Conservation (phyloP, 495 filamentous ascomycete species). For the Aspergillus heteromorphus region DNA sequence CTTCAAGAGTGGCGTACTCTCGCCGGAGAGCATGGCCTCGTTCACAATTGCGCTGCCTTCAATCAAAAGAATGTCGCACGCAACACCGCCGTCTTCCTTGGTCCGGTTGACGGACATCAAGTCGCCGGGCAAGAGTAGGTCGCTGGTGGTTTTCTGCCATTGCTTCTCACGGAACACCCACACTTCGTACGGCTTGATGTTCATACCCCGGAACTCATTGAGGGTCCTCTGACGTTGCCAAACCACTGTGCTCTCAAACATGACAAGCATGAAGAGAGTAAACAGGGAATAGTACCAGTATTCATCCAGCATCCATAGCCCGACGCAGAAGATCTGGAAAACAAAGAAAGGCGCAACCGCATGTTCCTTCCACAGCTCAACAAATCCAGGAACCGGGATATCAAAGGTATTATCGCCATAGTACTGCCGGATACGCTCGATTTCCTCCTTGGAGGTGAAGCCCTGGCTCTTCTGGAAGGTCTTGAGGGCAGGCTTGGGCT, state of each 20-base stretch:
- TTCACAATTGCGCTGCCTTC: constrained; percentile 97
- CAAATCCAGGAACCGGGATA: constrained; percentile 92
- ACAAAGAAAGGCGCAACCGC: constrained; percentile 99
- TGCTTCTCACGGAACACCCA: constrained; percentile 80
- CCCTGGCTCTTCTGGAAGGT: constrained; percentile 75
- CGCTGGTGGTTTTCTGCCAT: constrained; percentile 87
- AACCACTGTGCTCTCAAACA: constrained; percentile 96
- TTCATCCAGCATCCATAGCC: constrained; percentile 97
- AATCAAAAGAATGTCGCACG: constrained; percentile 92
- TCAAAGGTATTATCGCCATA: constrained; percentile 98
- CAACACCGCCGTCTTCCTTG: constrained; percentile 95
- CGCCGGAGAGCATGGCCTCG: constrained; percentile 97
- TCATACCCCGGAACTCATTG: constrained; percentile 97
- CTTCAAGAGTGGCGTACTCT: constrained; percentile 94
- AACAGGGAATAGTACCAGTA: constrained; percentile 99
- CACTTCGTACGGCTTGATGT: constrained; percentile 94
- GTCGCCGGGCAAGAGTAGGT: constrained; percentile 93
- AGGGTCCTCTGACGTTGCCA: constrained; percentile 98
- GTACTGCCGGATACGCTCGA: constrained; percentile 75
- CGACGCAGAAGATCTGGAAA: constrained; percentile 98
- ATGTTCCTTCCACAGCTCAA: constrained; percentile 96
- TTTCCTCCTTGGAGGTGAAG: constrained; percentile 62
- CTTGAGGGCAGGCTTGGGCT: constrained; percentile 70
- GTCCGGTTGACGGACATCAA: constrained; percentile 90
- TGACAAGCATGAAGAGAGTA: constrained; percentile 95